Conservation (phyloP, 2,329 filamentous ascomycete species). For the Aspergillus fructus region DNA sequence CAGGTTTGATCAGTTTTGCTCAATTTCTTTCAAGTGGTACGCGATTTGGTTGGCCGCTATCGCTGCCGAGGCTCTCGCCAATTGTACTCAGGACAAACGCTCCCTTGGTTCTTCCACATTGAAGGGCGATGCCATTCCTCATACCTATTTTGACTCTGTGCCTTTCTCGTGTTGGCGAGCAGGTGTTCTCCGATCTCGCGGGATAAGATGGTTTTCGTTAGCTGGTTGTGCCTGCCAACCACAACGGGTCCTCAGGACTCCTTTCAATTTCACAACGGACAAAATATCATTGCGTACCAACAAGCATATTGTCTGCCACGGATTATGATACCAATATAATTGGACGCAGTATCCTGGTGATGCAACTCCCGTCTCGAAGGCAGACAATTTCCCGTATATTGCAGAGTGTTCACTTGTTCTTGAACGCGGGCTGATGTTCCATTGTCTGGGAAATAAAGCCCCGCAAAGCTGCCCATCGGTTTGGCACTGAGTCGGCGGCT, state of each 20-base stretch:
- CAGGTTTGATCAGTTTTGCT: not conserved
- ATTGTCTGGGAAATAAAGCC: conserved; percentile 83
- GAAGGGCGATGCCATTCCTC: not conserved
- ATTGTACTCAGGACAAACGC: not conserved
- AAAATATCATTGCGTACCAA: not conserved
- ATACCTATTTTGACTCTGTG: not conserved
- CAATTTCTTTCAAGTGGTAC: not conserved
- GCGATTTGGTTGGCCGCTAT: not conserved
- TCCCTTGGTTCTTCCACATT: not conserved
- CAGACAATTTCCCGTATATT: not conserved
- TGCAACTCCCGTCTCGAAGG: not conserved
- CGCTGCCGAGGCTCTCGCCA: not conserved
- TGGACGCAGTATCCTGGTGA: not conserved
- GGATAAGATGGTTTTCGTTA: not conserved
- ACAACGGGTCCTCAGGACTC: not conserved
- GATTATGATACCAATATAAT: not conserved
- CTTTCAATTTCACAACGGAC: not conserved
- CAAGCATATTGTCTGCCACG: not conserved
- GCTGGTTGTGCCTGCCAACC: not conserved
- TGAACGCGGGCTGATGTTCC: conserved; percentile 82
- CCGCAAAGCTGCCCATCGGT: conserved; percentile 77
- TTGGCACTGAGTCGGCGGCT: conserved; percentile 45
- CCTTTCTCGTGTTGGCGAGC: not conserved
- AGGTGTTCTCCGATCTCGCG: not conserved
- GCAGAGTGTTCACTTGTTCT: conserved; percentile 30